phyloP scores from a whole-genome alignment of 202 grass and related monocot genomes.

The Cymbopogon flexuosus region DNA sequence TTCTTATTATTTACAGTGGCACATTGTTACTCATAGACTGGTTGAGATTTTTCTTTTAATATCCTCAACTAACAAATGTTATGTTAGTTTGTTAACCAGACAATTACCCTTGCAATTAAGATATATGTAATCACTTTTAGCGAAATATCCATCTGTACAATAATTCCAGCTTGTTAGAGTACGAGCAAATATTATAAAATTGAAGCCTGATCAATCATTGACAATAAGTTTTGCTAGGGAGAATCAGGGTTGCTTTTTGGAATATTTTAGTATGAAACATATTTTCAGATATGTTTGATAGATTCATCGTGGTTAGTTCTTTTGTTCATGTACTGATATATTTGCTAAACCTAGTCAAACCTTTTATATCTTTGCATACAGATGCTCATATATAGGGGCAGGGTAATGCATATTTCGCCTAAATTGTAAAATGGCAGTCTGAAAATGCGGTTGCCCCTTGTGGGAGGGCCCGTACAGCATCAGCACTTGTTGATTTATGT shows the following conservation, averaged over 20 bases:
- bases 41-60: background rate
- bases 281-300: constrained; percentile 14
- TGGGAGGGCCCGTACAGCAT: constrained; percentile 50
- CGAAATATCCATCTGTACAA: background rate
- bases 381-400: background rate
- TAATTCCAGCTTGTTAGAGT: too few species aligned
- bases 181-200: too few species aligned
- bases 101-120: constrained; percentile 10
- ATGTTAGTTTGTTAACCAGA: background rate
- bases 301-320: background rate
- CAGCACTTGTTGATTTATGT: constrained; percentile 38
- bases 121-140: background rate
- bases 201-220: background rate
- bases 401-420: constrained; percentile 21
- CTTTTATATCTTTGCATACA: background rate
- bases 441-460: constrained; percentile 23
- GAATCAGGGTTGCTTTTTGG: constrained; percentile 10
- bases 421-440: constrained; percentile 55
- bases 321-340: background rate
- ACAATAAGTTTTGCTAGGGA: constrained; percentile 3
- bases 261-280: background rate
- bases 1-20: background rate
- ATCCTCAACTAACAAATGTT: background rate
- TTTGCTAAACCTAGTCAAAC: too few species aligned
- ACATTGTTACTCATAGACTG: background rate